Evolutionary conservation across 345 rosid genomes (phyloP), one percentile per base, ranked within the genome.

Genomic region (Zanthoxylum bungeanum): DNA sequence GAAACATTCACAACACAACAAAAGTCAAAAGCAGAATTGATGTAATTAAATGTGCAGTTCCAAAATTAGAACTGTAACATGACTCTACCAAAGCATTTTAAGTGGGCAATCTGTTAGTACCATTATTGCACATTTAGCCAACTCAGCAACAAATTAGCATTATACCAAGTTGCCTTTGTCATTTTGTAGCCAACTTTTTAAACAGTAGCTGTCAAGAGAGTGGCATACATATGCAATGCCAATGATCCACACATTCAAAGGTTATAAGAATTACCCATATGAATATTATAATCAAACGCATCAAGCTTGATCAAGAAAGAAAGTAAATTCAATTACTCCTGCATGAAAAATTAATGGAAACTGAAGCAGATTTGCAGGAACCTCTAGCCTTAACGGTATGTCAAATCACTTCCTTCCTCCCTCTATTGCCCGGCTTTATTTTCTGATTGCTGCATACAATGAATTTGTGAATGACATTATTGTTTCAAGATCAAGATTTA

Each of bases 261-360:
- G 69, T 60, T 56, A 52, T 31, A 64, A 73, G 63, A 52, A 70
- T n/a, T 57, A 66, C 27, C 47, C 51, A 63, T 21, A 34, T 5
- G 60, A 51, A 34, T 31, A 12, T 33, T 31, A 34, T n/a, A n/a
- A n/a, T n/a, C n/a, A n/a, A n/a, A n/a, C n/a, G n/a, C 31, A 34
- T 33, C 24, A 51, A 55, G 27, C 51, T 37, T 14, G 49, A 52
- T 67, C 49, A 68, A 21, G 9, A 63, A 52, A 58, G 10, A 27
- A 39, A 47, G 66, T 46, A 9, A 30, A 39, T 37, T 9, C 25
- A 14, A 19, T 17, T 16, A 0, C 19, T 49, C 34, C 76, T 52
- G 77, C 75, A 81, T 76, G 79, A 82, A 53, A 65, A 69, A 88
- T n/a, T n/a, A n/a, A n/a, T 89, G 97, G 91, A 85, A 57, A 82